A percentile compares a stretch with the other conserved stretches of the same genome.
These are phyloP conservation scores for Leccinum variabile DNA, from an alignment of 1,284 basidiomycete genomes.

Conservation along the genomic window DNA sequence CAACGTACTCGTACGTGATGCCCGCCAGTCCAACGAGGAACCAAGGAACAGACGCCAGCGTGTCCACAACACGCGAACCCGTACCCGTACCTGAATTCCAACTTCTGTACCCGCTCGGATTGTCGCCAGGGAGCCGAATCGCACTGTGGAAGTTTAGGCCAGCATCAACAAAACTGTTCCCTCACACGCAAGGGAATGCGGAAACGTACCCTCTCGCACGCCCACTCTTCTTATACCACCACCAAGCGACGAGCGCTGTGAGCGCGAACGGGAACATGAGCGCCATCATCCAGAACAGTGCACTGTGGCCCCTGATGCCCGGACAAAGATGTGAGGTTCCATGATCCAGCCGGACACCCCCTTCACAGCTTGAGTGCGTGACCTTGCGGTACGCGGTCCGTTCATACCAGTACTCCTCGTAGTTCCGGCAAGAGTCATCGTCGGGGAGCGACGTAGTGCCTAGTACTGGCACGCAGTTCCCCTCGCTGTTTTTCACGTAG, in stretches of 20 bases:
- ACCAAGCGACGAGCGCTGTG: slow-evolving; percentile 73
- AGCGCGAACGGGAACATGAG: slow-evolving; percentile 73
- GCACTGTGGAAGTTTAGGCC: slow-evolving; percentile 44
- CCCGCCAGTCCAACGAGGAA: slow-evolving; percentile 78
- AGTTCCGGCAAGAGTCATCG: slow-evolving; percentile 62
- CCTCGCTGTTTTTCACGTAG: slow-evolving; percentile 64
- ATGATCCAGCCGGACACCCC: slow-evolving; percentile 70
- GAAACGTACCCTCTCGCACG: slow-evolving; percentile 65
- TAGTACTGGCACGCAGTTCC: slow-evolving; percentile 72
- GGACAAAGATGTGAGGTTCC: slow-evolving; percentile 78
- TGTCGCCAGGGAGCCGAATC: slow-evolving; percentile 68
- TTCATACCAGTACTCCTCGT: slow-evolving; percentile 84
- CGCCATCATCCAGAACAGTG: slow-evolving; percentile 82
- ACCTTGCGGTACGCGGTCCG: slow-evolving; percentile 89
- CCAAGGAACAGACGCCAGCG: slow-evolving; percentile 83
- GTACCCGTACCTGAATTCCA: slow-evolving; percentile 42
- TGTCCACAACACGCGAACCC: slow-evolving; percentile 58
- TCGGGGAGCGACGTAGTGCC: slow-evolving; percentile 63
- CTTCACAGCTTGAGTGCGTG: slow-evolving; percentile 81
- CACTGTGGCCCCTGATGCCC: slow-evolving; percentile 67
- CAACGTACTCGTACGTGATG: slow-evolving; percentile 69
- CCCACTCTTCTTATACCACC: slow-evolving; percentile 74
- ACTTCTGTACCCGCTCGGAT: slow-evolving; percentile 38
- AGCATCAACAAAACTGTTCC: slow-evolving; percentile 11
- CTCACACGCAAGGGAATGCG: background rate